Base-by-base conservation (phyloP, 2,329 filamentous ascomycete species). In the Clonostachys rosea region DNA sequence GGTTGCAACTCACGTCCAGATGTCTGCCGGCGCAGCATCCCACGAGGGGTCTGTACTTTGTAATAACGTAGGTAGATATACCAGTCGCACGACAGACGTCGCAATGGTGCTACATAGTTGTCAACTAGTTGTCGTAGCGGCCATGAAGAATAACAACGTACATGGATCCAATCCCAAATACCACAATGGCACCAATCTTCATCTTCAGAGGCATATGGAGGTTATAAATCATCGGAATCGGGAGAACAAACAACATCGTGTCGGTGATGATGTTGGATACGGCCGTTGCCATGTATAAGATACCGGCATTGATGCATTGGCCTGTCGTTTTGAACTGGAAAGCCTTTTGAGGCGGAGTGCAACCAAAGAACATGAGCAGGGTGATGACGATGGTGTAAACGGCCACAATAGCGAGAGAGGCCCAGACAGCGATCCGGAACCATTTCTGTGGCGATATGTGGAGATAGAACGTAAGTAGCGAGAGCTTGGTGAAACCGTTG, bases 241-340 rank as follows among this genome's bases (percentile, higher is more conserved):
- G 75, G 7, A 77, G 56, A 1, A 67, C 50, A 46, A 73, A 73
- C 16, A 75, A 63, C 13, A 75, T 54, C 4, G 76, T 49, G 53
- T 76, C 72, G 5, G 72, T 74, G 12, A 70, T 41, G 43, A 76
- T 71, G 49, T 75, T 75, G 18, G 71, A 59, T 3, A 67, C 69
- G 0, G 74, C 72, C 30, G 74, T 75, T 20, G 68, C 64, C 35
- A 77, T 68, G 58, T 76, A 76, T 42, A 77, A 64, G 5, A 68
- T 60, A 9, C 70, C 66, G 14, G 69, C 65, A 43, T 72, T 58
- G 33, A 76, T 61, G 47, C 74, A 76, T 18, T 43, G 57, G 39
- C 45, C 49, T n/a, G 40, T 60, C 9, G 56, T 43, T 39, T 37
- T 49, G 40, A 51, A 49, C 39, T 62, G 49, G 37, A 49, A 61